Conservation (phyloP, 2,329 filamentous ascomycete genomes). For the Fusarium oxysporum region DNA sequence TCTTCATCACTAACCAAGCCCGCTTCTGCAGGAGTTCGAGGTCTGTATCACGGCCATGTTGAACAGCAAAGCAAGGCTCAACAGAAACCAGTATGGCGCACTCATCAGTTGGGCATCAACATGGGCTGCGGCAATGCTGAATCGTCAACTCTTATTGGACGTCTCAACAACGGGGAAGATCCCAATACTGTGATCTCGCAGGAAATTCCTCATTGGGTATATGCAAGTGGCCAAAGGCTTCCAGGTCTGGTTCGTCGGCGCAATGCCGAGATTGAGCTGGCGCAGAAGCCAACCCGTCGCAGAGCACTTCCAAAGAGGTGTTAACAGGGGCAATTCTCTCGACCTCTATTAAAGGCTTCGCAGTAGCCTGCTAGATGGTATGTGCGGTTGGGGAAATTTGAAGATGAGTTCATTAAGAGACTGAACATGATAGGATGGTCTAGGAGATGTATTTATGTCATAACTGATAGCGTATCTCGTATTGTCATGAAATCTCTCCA, state of each 20-base stretch:
- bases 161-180: slow-evolving; percentile 37
- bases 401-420: too few species aligned
- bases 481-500: neutral
- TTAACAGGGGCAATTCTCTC: too few species aligned
- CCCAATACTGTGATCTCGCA: slow-evolving; percentile 53
- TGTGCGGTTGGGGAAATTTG: too few species aligned
- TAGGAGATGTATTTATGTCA: too few species aligned
- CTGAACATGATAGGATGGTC: too few species aligned
- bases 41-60: slow-evolving; percentile 12
- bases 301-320: slow-evolving; percentile 29
- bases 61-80: slow-evolving; percentile 31
- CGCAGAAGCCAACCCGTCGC: slow-evolving; percentile 17
- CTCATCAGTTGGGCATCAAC: slow-evolving; percentile 65
- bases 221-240: slow-evolving; percentile 54
- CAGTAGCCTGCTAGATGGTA: too few species aligned
- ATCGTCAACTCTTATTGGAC: slow-evolving; percentile 52
- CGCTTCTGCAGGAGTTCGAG: slow-evolving; percentile 2
- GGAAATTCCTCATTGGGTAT: slow-evolving; percentile 62
- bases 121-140: slow-evolving; percentile 57
- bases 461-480: neutral
- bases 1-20: neutral
- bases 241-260: slow-evolving; percentile 56
- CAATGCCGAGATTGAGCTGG: slow-evolving; percentile 57
- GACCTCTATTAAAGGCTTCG: too few species aligned
- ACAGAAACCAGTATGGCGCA: slow-evolving; percentile 65